A percentile compares a stretch with the other conserved stretches of the same genome.
phyloP scores from a whole-genome alignment of 1,284 basidiomycete genomes.

The Singerocomus rubriflavus region DNA sequence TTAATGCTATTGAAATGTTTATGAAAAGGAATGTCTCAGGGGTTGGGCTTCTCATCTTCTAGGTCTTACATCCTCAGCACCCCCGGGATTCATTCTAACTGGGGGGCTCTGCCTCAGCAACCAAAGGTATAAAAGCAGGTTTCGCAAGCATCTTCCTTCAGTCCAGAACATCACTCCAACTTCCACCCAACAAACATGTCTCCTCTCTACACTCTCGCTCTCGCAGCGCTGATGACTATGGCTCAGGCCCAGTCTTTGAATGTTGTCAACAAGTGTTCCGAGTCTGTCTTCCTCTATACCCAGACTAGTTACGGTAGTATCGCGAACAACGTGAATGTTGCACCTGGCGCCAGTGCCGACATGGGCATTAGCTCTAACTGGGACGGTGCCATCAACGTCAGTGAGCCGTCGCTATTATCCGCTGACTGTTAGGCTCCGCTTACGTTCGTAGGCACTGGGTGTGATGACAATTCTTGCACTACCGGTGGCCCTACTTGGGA shows the following conservation, averaged over 20 bases:
- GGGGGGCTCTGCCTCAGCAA: background rate
- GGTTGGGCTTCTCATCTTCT: background rate
- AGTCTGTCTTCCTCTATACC: constrained; percentile 32
- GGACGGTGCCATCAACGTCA: constrained; percentile 35
- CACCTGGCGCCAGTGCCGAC: constrained; percentile 23
- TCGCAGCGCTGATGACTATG: constrained; percentile 19
- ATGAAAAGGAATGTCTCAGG: background rate
- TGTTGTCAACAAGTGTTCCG: constrained; percentile 28
- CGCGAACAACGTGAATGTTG: constrained; percentile 26
- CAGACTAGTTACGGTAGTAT: constrained; percentile 31
- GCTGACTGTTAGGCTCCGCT: background rate
- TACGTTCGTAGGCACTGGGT: constrained; percentile 30
- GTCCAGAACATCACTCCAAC: background rate
- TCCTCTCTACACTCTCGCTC: constrained; percentile 17
- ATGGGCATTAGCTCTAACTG: constrained; percentile 34
- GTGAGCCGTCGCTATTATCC: constrained; percentile 14
- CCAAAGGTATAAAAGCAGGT: constrained; percentile 15
- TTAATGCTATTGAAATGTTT: background rate
- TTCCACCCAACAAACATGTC: constrained; percentile 17
- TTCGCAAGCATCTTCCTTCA: background rate
- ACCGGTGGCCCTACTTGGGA: constrained; percentile 34
- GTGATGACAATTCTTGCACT: constrained; percentile 26
- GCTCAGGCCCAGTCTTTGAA: constrained; percentile 31
- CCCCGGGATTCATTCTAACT: constrained; percentile 1
- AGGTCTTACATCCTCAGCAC: background rate